A percentile compares a stretch with the other conserved stretches of the same genome.
phyloP scores from a whole-genome alignment of 805 yeast species.

The Teunomyces cretensis region DNA sequence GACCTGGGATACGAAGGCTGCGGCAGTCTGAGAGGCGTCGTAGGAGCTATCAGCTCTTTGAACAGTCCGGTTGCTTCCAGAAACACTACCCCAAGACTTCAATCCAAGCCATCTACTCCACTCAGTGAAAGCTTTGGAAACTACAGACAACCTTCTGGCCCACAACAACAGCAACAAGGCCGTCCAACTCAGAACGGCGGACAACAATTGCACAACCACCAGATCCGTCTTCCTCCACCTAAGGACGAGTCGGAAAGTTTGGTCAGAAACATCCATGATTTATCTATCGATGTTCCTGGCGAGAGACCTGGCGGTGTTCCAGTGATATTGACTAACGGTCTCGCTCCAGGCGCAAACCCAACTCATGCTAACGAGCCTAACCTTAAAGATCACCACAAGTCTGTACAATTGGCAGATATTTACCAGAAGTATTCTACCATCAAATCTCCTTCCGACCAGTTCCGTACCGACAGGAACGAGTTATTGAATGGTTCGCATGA shows the following conservation, averaged over 20 bases:
- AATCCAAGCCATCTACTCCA: neutral
- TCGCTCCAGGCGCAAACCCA: neutral
- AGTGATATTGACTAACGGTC: conserved; percentile 1
- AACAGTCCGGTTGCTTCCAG: conserved; percentile 33
- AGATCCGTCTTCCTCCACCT: conserved; percentile 1
- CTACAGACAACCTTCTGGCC: neutral
- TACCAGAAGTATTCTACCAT: conserved; percentile 43
- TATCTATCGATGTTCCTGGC: neutral
- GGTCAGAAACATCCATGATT: conserved; percentile 4
- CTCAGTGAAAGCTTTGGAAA: neutral
- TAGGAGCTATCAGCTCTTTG: conserved; percentile 58
- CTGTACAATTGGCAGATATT: conserved; percentile 42
- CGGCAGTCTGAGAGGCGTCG: conserved; percentile 65
- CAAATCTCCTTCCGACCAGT: conserved; percentile 41
- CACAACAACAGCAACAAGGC: neutral
- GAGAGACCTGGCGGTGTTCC: neutral
- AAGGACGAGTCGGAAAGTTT: neutral
- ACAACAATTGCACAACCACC: neutral
- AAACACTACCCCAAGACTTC: neutral
- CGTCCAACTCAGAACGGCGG: neutral
- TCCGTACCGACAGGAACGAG: conserved; percentile 33
- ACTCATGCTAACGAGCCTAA: neutral
- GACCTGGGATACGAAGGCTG: conserved; percentile 67
- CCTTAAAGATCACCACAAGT: conserved; percentile 25
- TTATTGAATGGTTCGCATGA: conserved; percentile 38